Percentiles rank a stretch among this genome's conserved stretches.
Conservation (phyloP, 345 rosid genomes). For the Eucalyptus coolabah region DNA sequence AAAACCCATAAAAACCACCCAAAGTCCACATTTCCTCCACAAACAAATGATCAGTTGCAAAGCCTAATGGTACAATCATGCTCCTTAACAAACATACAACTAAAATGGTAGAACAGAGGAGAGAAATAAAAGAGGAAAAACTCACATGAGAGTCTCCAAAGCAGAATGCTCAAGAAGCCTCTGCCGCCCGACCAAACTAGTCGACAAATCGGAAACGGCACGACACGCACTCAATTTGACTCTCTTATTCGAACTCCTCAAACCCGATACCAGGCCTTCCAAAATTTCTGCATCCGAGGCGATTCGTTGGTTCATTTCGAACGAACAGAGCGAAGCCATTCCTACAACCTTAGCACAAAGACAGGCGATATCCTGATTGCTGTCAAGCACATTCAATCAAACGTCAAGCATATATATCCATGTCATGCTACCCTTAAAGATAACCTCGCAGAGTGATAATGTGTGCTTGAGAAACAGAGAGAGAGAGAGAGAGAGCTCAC, state of each 20-base stretch:
- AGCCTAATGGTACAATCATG: not conserved
- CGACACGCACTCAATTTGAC: slow-evolving; percentile 21
- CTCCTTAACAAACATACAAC: not conserved
- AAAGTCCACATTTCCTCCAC: not conserved
- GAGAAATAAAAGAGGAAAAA: not conserved
- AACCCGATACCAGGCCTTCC: slow-evolving; percentile 13
- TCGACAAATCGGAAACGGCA: slow-evolving; percentile 38
- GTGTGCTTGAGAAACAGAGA: not conserved
- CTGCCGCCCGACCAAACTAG: slow-evolving; percentile 25
- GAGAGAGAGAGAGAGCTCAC: not conserved
- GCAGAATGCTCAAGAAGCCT: slow-evolving; percentile 25
- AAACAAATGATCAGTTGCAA: not conserved
- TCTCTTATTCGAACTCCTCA: not conserved
- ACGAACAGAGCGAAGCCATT: slow-evolving; percentile 14
- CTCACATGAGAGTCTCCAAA: slow-evolving; percentile 30
- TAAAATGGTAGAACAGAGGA: not conserved
- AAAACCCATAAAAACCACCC: not conserved
- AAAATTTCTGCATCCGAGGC: slow-evolving; percentile 21
- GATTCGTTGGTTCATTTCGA: slow-evolving; percentile 25
- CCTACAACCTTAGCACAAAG: slow-evolving; percentile 30
- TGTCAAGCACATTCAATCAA: not conserved
- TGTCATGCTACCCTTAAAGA: no score
- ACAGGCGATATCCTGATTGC: slow-evolving; percentile 7
- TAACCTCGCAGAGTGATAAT: not conserved
- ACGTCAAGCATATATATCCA: not conserved